Base-by-base conservation (phyloP, 192 early-diverging fungal species). In the Podila epigama region DNA sequence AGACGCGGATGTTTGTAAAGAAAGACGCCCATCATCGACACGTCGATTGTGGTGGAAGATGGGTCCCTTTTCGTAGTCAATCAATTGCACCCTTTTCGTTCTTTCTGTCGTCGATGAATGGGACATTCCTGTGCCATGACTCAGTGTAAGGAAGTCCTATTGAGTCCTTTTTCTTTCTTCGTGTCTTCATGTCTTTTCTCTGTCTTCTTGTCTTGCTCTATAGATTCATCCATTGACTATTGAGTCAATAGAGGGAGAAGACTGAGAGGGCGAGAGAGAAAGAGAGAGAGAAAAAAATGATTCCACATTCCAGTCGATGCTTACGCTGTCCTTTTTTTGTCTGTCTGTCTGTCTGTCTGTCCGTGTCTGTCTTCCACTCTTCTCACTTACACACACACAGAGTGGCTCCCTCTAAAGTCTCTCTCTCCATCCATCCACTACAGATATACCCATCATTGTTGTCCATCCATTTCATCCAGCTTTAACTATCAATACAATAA, bases 271-370 rank as follows among this genome's bases (percentile, higher is more conserved):
- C n/a, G n/a, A 22, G n/a, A 22, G 44, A 18, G 25, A 48, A 22
- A 48, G 13, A 25, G 16, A 53, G 5, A 34, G 28, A 40, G 28
- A n/a, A 32, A 55, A 53, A 52, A 56, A 62, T 27, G 51, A 73
- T 67, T 67, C 71, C 71, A 67, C 60, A 75, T 75, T 75, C 71
- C 70, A 75, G 27, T 75, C 35, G 64, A 67, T 34, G 58, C 71
- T n/a, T 42, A 61, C 50, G 20, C 39, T 59, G 58, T 58, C 32
- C 51, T 48, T 50, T 39, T 22, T 39, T 36, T 53, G 51, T 29
- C 48, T n/a, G n/a, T 51, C 60, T 63, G 20, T 51, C 44, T 20
- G 15, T 63, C 20, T 35, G 20, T 20, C 10, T 25, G 5, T 55
- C 33, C 20, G 1, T 48, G 44, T 22, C 44, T 48, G 13, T 39